phyloP scores from a whole-genome alignment of 2,329 filamentous ascomycete species.

The Salinomyces thailandicus region DNA sequence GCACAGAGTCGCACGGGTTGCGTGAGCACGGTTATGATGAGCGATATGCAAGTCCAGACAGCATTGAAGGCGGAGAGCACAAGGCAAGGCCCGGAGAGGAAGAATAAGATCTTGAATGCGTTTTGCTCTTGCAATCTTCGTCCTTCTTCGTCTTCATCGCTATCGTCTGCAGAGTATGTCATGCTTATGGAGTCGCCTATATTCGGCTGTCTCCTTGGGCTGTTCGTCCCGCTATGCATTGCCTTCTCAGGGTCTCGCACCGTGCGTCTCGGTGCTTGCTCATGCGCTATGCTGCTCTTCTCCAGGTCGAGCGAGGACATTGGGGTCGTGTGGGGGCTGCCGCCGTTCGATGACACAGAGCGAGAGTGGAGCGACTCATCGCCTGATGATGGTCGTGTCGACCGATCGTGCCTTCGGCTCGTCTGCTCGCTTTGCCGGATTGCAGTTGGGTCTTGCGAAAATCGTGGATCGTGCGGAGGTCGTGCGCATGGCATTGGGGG shows the following conservation, averaged over 20 bases:
- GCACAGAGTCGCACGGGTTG: constrained; percentile 47
- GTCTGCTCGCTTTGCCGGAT: background rate
- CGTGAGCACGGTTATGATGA: constrained; percentile 41
- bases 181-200: constrained; percentile 7
- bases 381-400: background rate
- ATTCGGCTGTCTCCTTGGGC: constrained; percentile 5
- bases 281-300: constrained; percentile 14
- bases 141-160: constrained; percentile 28
- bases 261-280: constrained; percentile 8
- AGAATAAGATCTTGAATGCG: constrained; percentile 38
- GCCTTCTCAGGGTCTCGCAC: constrained; percentile 19
- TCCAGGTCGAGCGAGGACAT: constrained; percentile 24
- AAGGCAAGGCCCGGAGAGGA: constrained; percentile 44
- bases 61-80: constrained; percentile 44
- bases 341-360: constrained; percentile 21
- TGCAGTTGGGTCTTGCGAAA: background rate
- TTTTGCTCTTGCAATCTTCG: constrained; percentile 33
- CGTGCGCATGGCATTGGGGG: constrained; percentile 12
- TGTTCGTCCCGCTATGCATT: constrained; percentile 8
- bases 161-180: constrained; percentile 14
- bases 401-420: background rate
- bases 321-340: constrained; percentile 15
- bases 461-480: constrained; percentile 2
- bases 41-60: constrained; percentile 44
- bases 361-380: constrained; percentile 13